Evolutionary conservation across 2,329 filamentous ascomycete genomes (phyloP), one percentile per base, ranked within the genome.

Genomic region (Didymella pinodella): DNA sequence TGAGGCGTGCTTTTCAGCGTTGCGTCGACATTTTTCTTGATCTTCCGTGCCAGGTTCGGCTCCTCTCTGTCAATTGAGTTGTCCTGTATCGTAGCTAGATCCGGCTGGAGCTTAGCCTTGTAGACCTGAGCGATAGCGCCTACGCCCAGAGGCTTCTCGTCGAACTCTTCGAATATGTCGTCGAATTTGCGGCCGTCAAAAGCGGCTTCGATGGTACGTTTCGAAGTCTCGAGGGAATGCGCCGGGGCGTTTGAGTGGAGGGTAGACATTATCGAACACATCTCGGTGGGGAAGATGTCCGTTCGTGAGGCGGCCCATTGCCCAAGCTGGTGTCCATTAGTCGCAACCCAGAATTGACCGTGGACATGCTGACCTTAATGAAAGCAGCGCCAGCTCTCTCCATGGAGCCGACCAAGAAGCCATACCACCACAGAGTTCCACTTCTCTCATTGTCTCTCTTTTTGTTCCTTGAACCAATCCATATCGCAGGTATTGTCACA

Each of bases 111-210:
- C 76, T 93, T 97, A 0, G 95, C 95, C 74, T 92, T 96, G 84
- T 99, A 99, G 2, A 98, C 95, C 76, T 99, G 95, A 0, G 95
- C 95, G 69, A 99, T 98, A 29, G 95, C 95, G 11, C 95, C 95
- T 0, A 98, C 94, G 0, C 95, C 95, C 0, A 99, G 81, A 0
- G 95, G 95, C 65, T 83, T 87, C 78, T 96, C 91, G 28, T 97
- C 85, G 66, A 99, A 99, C 75, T 98, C 95, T 29, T 96, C 92
- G 69, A 99, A 99, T 59, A 99, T 97, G 5, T 96, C 91, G 12
- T 94, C 88, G 65, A 99, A 97, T 0, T 78, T 70, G 54, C 90
- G 85, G 1, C 90, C 92, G 57, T 88, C 87, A 72, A 99, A 99
- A 0, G 95, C 93, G 34, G 87, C 86, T 66, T 88, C 85, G 26